Evolutionary conservation across 139 green algal genomes (phyloP).

Genomic region (Coccomyxa sp.): DNA sequence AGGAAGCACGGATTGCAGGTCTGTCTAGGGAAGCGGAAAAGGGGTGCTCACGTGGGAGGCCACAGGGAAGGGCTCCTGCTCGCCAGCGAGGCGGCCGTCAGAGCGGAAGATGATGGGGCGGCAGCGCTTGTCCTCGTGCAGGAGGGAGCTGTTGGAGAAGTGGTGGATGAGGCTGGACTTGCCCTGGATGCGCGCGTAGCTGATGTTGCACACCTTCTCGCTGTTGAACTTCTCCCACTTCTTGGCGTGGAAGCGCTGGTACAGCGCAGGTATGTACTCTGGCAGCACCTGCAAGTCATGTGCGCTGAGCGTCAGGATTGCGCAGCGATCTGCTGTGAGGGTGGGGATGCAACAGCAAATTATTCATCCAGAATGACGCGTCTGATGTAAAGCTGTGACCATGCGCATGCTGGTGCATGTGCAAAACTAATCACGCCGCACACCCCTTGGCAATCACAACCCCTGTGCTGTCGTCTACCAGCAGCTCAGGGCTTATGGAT

Average conservation of each 20-base stretch:
- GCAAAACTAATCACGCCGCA: too few species aligned
- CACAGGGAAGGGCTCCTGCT: slow-evolving; percentile 45
- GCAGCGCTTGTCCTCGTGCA: slow-evolving; percentile 99
- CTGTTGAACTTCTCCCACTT: slow-evolving; percentile 98
- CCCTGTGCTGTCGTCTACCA: neutral
- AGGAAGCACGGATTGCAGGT: neutral
- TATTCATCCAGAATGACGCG: too few species aligned
- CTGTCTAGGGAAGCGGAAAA: neutral
- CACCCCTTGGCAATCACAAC: neutral
- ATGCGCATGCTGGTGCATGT: too few species aligned
- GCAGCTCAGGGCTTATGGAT: neutral
- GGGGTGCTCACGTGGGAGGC: slow-evolving; percentile 9
- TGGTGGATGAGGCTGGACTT: slow-evolving; percentile 85
- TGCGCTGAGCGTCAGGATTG: neutral
- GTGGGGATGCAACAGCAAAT: too few species aligned
- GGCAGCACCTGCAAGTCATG: slow-evolving; percentile 28
- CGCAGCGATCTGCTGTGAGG: too few species aligned
- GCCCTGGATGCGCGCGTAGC: slow-evolving; percentile 93
- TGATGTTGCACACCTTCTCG: slow-evolving; percentile 91
- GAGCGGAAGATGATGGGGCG: slow-evolving; percentile 88
- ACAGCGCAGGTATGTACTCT: slow-evolving; percentile 75
- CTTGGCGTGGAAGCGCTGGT: slow-evolving; percentile 86
- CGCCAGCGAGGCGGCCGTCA: slow-evolving; percentile 33
- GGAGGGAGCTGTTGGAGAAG: slow-evolving; percentile 95
- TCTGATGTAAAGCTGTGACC: too few species aligned